Conservation (phyloP, 768 basidiomycete genomes). For the Collybiopsis confluens region DNA sequence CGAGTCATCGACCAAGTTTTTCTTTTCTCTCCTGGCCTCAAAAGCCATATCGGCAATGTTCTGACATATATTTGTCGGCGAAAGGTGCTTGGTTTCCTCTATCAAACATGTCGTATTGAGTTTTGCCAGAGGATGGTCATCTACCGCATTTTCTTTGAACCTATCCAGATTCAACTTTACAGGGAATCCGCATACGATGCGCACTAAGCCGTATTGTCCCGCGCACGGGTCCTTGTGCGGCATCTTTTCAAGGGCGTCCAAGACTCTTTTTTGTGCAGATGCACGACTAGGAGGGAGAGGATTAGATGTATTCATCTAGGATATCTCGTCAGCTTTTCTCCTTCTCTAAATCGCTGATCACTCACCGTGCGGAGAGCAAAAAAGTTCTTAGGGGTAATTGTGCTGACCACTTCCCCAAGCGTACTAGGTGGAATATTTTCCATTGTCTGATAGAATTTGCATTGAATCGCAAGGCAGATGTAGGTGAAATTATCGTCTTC, state of each 20-base stretch:
- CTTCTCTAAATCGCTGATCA: neutral
- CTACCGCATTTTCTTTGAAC: neutral
- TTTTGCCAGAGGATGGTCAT: too few species aligned
- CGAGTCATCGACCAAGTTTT: too few species aligned
- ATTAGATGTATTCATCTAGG: too few species aligned
- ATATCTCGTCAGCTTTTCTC: neutral
- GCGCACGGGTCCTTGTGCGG: neutral
- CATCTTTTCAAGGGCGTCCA: neutral
- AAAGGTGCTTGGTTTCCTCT: too few species aligned
- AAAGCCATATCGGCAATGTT: too few species aligned
- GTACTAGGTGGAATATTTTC: neutral
- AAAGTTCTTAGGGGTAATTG: neutral
- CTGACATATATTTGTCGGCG: too few species aligned
- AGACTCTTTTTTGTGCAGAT: too few species aligned
- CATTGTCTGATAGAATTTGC: neutral
- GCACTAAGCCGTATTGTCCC: neutral
- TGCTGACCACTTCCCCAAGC: neutral
- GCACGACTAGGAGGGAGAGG: too few species aligned
- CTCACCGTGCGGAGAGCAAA: neutral
- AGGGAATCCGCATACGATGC: neutral
- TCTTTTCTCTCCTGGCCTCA: too few species aligned
- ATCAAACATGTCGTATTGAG: too few species aligned
- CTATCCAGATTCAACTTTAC: neutral
- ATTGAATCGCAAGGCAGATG: neutral
- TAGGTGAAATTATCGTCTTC: neutral